Evolutionary conservation across 345 rosid genomes (phyloP).

Genomic region (Salix koriyanagi): DNA sequence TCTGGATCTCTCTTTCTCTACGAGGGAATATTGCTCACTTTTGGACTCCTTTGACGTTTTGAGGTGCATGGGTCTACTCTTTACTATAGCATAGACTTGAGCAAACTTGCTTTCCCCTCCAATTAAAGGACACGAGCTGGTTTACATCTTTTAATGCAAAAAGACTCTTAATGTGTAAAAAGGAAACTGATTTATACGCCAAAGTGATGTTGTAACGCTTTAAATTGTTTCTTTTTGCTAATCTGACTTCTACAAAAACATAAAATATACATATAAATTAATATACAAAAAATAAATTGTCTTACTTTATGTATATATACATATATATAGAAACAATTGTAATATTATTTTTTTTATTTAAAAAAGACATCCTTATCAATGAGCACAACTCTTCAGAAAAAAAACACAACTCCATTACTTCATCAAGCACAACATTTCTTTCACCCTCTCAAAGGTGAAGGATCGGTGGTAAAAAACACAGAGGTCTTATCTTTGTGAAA

Average conservation of each 20-base stretch:
- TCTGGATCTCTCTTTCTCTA: neutral
- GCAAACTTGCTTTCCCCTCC: conserved; percentile 35
- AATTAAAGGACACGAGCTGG: conserved; percentile 43
- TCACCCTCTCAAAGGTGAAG: conserved; percentile 21
- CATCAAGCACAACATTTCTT: too few relatives aligned
- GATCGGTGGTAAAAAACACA: conserved; percentile 42
- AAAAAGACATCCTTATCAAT: too few relatives aligned
- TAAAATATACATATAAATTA: too few relatives aligned
- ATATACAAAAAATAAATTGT: too few relatives aligned
- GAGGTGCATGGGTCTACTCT: conserved; percentile 7
- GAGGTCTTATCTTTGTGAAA: conserved; percentile 32
- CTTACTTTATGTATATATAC: too few relatives aligned
- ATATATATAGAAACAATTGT: too few relatives aligned
- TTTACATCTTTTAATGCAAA: conserved; percentile 52
- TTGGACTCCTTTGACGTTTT: conserved; percentile 24
- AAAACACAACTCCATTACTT: too few relatives aligned
- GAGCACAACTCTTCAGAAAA: too few relatives aligned
- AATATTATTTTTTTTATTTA: too few relatives aligned
- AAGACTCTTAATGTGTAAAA: conserved; percentile 29
- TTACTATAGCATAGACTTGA: neutral
- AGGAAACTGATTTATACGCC: conserved; percentile 24
- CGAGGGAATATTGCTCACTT: conserved; percentile 26
- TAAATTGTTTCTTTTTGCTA: too few relatives aligned
- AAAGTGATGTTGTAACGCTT: neutral
- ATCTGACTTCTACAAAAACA: too few relatives aligned